Base-by-base conservation (phyloP, 2,329 filamentous ascomycete species). In the Fusarium sublunatum region DNA sequence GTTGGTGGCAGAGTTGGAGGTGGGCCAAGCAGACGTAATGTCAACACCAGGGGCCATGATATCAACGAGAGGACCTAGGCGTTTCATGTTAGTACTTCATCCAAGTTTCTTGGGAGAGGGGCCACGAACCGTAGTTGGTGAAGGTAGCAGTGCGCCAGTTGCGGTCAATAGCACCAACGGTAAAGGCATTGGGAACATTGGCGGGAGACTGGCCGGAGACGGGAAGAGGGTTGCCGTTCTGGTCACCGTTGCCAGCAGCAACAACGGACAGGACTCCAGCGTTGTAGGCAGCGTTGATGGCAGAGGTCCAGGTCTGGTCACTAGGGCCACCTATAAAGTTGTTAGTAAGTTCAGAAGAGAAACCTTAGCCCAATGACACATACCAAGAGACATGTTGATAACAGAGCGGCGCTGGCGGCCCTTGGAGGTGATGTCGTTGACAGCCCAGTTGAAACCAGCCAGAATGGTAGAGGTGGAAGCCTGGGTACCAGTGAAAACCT, bases 161-260 rank as follows among this genome's bases (percentile, higher is more conserved):
- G 19, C 53, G 66, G 63, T 76, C 74, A 40, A 77, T 78, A 36
- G 82, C 79, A 48, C 79, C 83, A 40, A 85, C 81, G 6, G 83
- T 85, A 69, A 83, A 78, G 43, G 78, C 83, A 32, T 72, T 71
- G 6, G 78, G 48, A 29, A 76, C 78, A 6, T 77, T 80, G 52
- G 81, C 79, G 2, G 82, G 81, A 13, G 82, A 84, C 64, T 72
- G 77, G 70, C 71, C 72, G 29, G 74, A 70, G 2, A 82, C 81
- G 57, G 82, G 74, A 5, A 64, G 66, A 36, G 70, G 70, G 38
- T 44, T 51, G 15, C 66, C 68, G 3, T 35, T 28, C 0, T 3
- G 58, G 49, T 76, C 75, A 46, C 72, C 72, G 61, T 84, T 84
- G 6, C 82, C 82, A 11, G 81, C 80, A 2, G 81, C 81, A 8